phyloP scores from a whole-genome alignment of 2,329 filamentous ascomycete species.

The Bipolaris victoriae region DNA sequence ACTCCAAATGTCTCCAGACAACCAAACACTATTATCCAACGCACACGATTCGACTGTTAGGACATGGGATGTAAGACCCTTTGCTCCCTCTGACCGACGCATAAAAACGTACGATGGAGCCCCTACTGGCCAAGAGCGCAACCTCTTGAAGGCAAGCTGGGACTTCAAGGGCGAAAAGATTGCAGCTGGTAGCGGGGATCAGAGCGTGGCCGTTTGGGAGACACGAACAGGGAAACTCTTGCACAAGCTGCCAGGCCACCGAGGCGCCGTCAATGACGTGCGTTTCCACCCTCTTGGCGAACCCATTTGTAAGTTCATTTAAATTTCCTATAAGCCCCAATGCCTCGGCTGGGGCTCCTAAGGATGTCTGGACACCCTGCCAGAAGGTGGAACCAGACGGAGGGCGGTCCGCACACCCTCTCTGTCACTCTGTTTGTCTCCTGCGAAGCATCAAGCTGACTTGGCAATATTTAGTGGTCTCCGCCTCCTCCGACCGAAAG shows the following conservation, averaged over 20 bases:
- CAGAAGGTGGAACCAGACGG: background rate
- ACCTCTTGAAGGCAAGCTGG: conserved; percentile 89
- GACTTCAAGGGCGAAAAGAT: conserved; percentile 84
- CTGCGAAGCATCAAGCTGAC: conserved; percentile 31
- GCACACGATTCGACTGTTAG: conserved; percentile 92
- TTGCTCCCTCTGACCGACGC: conserved; percentile 84
- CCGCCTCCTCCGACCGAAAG: conserved; percentile 86
- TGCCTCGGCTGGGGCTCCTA: background rate
- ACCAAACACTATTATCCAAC: conserved; percentile 87
- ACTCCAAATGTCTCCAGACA: conserved; percentile 88
- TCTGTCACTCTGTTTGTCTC: conserved; percentile 3
- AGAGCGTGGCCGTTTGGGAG: conserved; percentile 91
- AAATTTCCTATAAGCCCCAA: background rate
- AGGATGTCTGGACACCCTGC: background rate
- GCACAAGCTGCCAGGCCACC: conserved; percentile 95
- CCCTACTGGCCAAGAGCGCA: conserved; percentile 85
- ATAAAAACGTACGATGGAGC: conserved; percentile 94
- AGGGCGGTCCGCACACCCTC: background rate
- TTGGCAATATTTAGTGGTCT: conserved; percentile 68
- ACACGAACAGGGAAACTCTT: conserved; percentile 84
- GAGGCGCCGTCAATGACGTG: conserved; percentile 92
- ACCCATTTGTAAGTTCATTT: conserved; percentile 75
- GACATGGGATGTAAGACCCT: conserved; percentile 96
- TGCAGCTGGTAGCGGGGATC: conserved; percentile 86
- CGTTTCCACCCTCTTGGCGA: conserved; percentile 86